Evolutionary conservation across 169 alveolate genomes (phyloP).

Genomic region (Plasmodium vivax): DNA sequence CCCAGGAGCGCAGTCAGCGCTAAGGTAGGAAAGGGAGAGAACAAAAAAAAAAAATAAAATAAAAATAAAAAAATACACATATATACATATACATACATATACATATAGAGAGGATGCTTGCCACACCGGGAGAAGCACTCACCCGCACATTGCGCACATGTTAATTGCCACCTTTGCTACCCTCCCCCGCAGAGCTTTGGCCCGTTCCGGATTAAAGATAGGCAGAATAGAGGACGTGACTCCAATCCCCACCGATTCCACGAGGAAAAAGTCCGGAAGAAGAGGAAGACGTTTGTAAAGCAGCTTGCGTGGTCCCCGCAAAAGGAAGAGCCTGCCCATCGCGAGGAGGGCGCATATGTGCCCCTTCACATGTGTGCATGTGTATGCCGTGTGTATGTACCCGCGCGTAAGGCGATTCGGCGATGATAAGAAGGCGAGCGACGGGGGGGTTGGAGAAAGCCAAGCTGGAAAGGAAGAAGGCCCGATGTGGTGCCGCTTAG

Average conservation of each 20-base stretch:
- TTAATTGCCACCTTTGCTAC: neutral
- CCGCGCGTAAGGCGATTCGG: neutral
- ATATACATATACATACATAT: constrained; percentile 12
- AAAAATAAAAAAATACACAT: neutral
- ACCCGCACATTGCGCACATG: neutral
- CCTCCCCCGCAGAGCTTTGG: constrained; percentile 94
- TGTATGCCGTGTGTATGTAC: neutral
- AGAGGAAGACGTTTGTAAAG: constrained; percentile 99
- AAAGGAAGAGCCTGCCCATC: neutral
- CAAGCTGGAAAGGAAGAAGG: neutral
- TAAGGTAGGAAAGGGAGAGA: constrained; percentile 76
- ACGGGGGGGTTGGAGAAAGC: neutral
- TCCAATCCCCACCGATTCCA: constrained; percentile 99
- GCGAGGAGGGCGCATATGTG: neutral
- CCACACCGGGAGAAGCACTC: neutral
- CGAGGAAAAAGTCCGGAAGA: constrained; percentile 99
- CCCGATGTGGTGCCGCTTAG: neutral
- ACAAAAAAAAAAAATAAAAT: neutral
- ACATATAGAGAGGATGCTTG: neutral
- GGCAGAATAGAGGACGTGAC: constrained; percentile 99
- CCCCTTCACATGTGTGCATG: neutral
- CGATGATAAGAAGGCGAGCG: neutral
- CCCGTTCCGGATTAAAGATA: constrained; percentile 98
- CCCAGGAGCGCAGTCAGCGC: constrained; percentile 99
- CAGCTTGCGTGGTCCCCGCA: neutral